phyloP scores from a whole-genome alignment of 2,329 filamentous ascomycete species.

The Sporothrix inflata region DNA sequence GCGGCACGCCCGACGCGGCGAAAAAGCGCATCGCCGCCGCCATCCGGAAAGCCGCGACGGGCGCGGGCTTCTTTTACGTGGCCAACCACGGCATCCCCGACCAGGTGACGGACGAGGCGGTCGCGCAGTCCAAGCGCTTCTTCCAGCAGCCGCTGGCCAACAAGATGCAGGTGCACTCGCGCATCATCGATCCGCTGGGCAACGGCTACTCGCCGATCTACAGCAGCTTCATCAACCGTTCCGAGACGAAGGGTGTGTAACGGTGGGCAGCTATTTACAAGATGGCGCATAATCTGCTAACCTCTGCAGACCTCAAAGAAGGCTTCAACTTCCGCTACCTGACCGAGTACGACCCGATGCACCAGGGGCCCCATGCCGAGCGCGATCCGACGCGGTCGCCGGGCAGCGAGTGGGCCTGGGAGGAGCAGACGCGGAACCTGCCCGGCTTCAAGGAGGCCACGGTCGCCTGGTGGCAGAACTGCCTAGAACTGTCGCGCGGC shows the following conservation, averaged over 20 bases:
- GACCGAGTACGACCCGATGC: conserved; percentile 33
- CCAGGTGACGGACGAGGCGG: conserved; percentile 29
- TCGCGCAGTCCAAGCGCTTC: conserved; percentile 31
- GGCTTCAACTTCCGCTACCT: conserved; percentile 37
- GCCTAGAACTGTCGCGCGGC: conserved; percentile 33
- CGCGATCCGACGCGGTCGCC: conserved; percentile 12
- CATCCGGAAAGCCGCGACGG: conserved; percentile 41
- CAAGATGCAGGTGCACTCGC: conserved; percentile 34
- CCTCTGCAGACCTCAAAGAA: conserved; percentile 36
- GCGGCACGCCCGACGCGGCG: neutral
- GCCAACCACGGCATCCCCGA: conserved; percentile 36
- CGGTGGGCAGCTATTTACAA: no score
- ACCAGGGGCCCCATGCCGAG: neutral
- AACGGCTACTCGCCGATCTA: conserved; percentile 34
- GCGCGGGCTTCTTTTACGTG: conserved; percentile 37
- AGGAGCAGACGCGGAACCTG: conserved; percentile 36
- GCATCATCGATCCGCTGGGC: conserved; percentile 27
- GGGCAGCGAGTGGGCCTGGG: conserved; percentile 36
- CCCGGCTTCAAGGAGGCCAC: conserved; percentile 35
- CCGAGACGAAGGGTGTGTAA: conserved; percentile 31
- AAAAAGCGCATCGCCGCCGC: conserved; percentile 43
- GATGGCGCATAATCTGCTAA: no score
- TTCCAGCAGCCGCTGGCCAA: conserved; percentile 34
- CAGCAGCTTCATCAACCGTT: conserved; percentile 34
- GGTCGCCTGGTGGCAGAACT: conserved; percentile 36